phyloP scores from a whole-genome alignment of 2,329 filamentous ascomycete genomes.

The Decorospora gaudefroyi region DNA sequence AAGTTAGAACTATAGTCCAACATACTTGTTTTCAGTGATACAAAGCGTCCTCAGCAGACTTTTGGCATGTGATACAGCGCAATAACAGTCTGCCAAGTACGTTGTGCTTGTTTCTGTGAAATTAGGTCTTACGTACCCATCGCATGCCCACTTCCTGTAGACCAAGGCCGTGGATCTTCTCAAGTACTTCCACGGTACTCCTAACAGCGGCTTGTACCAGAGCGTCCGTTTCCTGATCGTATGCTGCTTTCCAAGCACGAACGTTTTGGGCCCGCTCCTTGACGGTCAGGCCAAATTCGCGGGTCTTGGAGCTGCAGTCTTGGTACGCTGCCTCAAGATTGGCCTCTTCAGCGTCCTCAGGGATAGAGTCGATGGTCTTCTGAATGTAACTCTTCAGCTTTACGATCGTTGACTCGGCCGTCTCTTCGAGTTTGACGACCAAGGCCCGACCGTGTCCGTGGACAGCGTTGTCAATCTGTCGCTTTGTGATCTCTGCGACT shows the following conservation, averaged over 20 bases:
- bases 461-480: slow-evolving; percentile 70
- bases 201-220: slow-evolving; percentile 74
- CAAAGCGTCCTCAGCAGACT: neutral
- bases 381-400: slow-evolving; percentile 70
- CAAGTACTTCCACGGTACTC: slow-evolving; percentile 79
- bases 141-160: slow-evolving; percentile 88
- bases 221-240: slow-evolving; percentile 69
- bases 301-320: slow-evolving; percentile 61
- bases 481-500: slow-evolving; percentile 71
- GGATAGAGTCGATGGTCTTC: slow-evolving; percentile 57
- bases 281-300: slow-evolving; percentile 70
- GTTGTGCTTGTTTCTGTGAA: no score
- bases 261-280: slow-evolving; percentile 77
- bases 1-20: slow-evolving; percentile 1
- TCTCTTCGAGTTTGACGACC: slow-evolving; percentile 69
- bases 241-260: slow-evolving; percentile 74
- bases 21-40: neutral
- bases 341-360: slow-evolving; percentile 61
- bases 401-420: slow-evolving; percentile 65
- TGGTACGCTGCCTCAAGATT: slow-evolving; percentile 59
- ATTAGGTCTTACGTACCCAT: slow-evolving; percentile 58
- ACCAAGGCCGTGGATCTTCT: slow-evolving; percentile 79
- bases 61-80: neutral
- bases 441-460: slow-evolving; percentile 68
- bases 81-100: no score